Base-by-base conservation (phyloP, 2,329 filamentous ascomycete species). In the Domatiomyces catenatus region DNA sequence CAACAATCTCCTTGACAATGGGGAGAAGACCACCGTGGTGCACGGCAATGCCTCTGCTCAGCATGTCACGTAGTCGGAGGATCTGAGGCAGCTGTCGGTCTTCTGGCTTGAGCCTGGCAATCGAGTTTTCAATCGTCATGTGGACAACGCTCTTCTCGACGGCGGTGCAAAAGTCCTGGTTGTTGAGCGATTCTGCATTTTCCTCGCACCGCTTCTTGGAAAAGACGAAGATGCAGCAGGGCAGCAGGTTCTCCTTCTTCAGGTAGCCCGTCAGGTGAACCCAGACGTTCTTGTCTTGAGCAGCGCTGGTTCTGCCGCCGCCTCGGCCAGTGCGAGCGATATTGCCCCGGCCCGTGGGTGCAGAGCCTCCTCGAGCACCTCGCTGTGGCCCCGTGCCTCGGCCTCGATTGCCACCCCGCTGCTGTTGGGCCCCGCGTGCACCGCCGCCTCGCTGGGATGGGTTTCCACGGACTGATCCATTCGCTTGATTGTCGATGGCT, bases 191-290 rank as follows among this genome's bases (percentile, higher is more conserved):
- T 64, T 95, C 87, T 0, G 92, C 92, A 64, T 96, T 98, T 63
- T 96, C 88, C 66, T 98, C 92, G 61, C 92, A 96, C 48, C 92
- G 76, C 67, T 92, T 94, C 71, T 96, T 98, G 2, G 92, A 98
- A 67, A 98, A 98, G 50, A 98, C 90, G 63, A 98, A 98, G 58
- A 98, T 94, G 65, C 90, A 96, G 7, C 85, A 87, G 0, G 92
- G 92, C 2, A 98, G 76, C 3, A 98, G 74, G 47, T 80, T 86
- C 48, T 88, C 80, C 66, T 94, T 94, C 60, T 82, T 86, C 49
- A 98, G 74, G 66, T 86, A 88, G 61, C 94, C 86, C 2, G 98
- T 88, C 42, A 98, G 76, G 62, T 95, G 86, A 36, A 96, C 90
- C 92, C 92, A 98, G 6, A 95, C 76, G 55, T 89, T 96, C 64